Conservation (phyloP, 192 early-diverging fungal species). For the Backusella macrospora region DNA sequence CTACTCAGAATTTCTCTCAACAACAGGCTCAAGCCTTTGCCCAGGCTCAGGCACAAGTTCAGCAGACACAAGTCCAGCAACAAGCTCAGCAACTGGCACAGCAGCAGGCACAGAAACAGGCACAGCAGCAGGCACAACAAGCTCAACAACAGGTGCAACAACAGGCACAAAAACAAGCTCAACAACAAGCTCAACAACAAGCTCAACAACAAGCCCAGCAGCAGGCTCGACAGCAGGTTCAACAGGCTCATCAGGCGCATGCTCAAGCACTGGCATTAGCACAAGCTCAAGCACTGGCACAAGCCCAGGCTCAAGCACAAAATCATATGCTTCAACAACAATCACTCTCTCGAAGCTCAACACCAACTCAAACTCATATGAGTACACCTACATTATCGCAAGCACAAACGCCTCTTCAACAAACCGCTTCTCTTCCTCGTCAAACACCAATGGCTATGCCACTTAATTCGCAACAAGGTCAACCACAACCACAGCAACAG, state of each 20-base stretch:
- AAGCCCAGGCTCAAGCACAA: slow-evolving; percentile 17
- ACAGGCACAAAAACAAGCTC: slow-evolving; percentile 33
- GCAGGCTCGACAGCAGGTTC: slow-evolving; percentile 15
- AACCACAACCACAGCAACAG: neutral
- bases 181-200: slow-evolving; percentile 34
- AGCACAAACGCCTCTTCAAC: slow-evolving; percentile 26
- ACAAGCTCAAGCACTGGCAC: slow-evolving; percentile 21
- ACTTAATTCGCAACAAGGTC: too few relatives aligned
- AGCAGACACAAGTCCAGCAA: slow-evolving; percentile 23
- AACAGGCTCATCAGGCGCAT: slow-evolving; percentile 17
- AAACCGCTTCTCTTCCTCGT: neutral
- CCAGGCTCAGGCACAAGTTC: slow-evolving; percentile 13
- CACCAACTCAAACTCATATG: slow-evolving; percentile 24
- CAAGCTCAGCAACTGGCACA: slow-evolving; percentile 9
- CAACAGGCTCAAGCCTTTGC: slow-evolving; percentile 16
- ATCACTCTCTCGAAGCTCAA: slow-evolving; percentile 9
- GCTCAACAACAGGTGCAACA: slow-evolving; percentile 22
- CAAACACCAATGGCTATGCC: slow-evolving; percentile 3
- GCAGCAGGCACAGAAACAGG: slow-evolving; percentile 1
- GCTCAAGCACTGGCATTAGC: slow-evolving; percentile 5
- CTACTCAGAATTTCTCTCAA: too few relatives aligned
- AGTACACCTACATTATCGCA: slow-evolving; percentile 18
- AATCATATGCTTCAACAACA: neutral
- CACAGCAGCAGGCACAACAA: neutral
- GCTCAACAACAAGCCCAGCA: slow-evolving; percentile 22